Percentiles rank a stretch among this genome's conserved stretches.
Conservation (phyloP, 2,329 filamentous ascomycete species). For the Madurella mycetomatis region DNA sequence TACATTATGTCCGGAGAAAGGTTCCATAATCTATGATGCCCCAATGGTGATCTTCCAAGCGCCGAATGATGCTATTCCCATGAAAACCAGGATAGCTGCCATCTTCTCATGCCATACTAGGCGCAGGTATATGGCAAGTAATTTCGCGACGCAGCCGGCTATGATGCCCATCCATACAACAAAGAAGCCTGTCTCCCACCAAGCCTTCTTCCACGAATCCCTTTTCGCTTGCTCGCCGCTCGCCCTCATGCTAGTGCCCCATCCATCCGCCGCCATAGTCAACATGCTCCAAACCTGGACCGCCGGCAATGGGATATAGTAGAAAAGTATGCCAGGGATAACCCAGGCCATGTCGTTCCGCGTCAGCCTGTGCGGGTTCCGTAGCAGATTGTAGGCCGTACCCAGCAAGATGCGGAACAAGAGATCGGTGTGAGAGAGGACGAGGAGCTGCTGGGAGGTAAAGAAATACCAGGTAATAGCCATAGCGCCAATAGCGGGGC, state of each 20-base stretch:
- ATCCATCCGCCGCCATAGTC: constrained; percentile 16
- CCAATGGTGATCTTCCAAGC: constrained; percentile 13
- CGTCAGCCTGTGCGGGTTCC: constrained; percentile 11
- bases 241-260: constrained; percentile 16
- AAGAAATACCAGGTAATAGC: constrained; percentile 16
- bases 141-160: constrained; percentile 7
- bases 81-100: background rate
- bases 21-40: constrained; percentile 4
- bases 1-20: too few relatives aligned
- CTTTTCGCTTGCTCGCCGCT: constrained; percentile 12
- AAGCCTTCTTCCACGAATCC: constrained; percentile 12
- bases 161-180: constrained; percentile 17
- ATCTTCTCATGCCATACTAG: constrained; percentile 10
- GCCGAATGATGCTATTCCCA: background rate
- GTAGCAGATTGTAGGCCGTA: constrained; percentile 9
- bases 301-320: constrained; percentile 15
- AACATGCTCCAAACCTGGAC: constrained; percentile 18
- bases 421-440: constrained; percentile 7
- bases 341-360: constrained; percentile 4
- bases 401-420: constrained; percentile 10
- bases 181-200: constrained; percentile 17
- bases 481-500: constrained; percentile 13
- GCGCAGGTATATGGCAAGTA: constrained; percentile 1
- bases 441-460: constrained; percentile 7
- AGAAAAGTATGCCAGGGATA: constrained; percentile 13